Conservation (phyloP, 805 yeast genomes). For the Yarrowia sp. region DNA sequence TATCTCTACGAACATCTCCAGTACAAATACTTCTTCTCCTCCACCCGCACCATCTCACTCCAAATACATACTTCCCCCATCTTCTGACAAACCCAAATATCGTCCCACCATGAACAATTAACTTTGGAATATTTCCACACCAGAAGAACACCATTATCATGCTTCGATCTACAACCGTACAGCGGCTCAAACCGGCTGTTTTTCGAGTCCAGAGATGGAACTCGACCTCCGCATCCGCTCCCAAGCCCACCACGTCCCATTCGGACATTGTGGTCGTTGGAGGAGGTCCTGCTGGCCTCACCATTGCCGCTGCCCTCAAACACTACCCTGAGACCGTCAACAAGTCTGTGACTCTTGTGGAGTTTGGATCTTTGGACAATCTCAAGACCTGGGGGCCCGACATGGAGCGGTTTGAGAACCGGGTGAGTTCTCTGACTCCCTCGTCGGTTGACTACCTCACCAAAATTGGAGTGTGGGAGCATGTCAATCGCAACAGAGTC, state of each 20-base stretch:
- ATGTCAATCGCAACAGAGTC: constrained; percentile 64
- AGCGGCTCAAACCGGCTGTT: not conserved
- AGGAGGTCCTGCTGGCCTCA: constrained; percentile 96
- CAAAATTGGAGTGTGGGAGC: constrained; percentile 72
- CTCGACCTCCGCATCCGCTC: not conserved
- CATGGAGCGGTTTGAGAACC: constrained; percentile 58
- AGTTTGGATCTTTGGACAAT: constrained; percentile 58
- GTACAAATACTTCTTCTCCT: not conserved
- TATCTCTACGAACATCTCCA: too few species aligned
- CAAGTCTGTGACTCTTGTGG: constrained; percentile 66
- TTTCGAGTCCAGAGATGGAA: not conserved
- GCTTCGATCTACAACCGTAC: not conserved
- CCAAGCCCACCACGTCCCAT: not conserved
- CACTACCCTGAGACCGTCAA: constrained; percentile 58
- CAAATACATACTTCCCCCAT: too few species aligned
- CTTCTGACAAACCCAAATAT: too few species aligned
- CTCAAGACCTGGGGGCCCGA: constrained; percentile 48
- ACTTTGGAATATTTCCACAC: not conserved
- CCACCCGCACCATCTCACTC: too few species aligned
- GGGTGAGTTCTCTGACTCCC: constrained; percentile 86
- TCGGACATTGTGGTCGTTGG: constrained; percentile 83
- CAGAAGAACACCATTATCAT: not conserved
- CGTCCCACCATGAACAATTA: not conserved
- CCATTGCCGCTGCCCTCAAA: constrained; percentile 74
- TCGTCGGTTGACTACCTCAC: constrained; percentile 63